Evolutionary conservation across 805 yeast species (phyloP).

Genomic region (Saccharomycopsis oosterbeekiorum): DNA sequence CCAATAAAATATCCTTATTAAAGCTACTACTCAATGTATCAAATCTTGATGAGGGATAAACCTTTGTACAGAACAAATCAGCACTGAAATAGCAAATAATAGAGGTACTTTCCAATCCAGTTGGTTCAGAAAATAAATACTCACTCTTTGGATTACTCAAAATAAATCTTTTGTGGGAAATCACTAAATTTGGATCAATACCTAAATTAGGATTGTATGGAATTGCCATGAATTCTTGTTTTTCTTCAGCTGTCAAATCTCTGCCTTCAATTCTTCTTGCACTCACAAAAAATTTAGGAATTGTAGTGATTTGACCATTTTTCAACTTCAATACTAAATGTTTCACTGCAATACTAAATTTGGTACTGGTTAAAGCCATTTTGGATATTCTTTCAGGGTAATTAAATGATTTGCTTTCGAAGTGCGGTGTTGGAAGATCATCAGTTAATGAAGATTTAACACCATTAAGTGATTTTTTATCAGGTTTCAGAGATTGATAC

Average conservation of each 20-base stretch:
- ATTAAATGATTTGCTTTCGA: slow-evolving; percentile 46
- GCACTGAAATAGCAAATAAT: slow-evolving; percentile 54
- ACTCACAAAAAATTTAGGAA: slow-evolving; percentile 47
- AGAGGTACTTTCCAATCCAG: slow-evolving; percentile 75
- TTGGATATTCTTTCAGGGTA: slow-evolving; percentile 49
- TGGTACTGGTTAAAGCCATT: slow-evolving; percentile 47
- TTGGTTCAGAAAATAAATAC: slow-evolving; percentile 38
- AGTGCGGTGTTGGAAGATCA: slow-evolving; percentile 33
- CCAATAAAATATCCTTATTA: slow-evolving; percentile 50
- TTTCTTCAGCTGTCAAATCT: slow-evolving; percentile 41
- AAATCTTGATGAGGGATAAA: slow-evolving; percentile 76
- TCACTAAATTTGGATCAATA: slow-evolving; percentile 36
- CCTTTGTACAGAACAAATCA: slow-evolving; percentile 70
- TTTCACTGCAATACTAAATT: slow-evolving; percentile 58
- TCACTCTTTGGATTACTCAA: slow-evolving; percentile 17
- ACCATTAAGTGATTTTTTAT: slow-evolving; percentile 28
- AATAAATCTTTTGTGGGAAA: slow-evolving; percentile 44
- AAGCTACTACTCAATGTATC: slow-evolving; percentile 64
- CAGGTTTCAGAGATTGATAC: slow-evolving; percentile 54
- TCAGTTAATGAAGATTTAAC: slow-evolving; percentile 6
- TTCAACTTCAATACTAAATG: slow-evolving; percentile 49
- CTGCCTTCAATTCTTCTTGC: slow-evolving; percentile 59
- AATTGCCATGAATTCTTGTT: slow-evolving; percentile 44
- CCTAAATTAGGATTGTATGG: slow-evolving; percentile 57
- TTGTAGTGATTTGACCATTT: slow-evolving; percentile 49